Conservation (phyloP, 2,329 filamentous ascomycete genomes). For the Pseudocercospora fijiensis region DNA sequence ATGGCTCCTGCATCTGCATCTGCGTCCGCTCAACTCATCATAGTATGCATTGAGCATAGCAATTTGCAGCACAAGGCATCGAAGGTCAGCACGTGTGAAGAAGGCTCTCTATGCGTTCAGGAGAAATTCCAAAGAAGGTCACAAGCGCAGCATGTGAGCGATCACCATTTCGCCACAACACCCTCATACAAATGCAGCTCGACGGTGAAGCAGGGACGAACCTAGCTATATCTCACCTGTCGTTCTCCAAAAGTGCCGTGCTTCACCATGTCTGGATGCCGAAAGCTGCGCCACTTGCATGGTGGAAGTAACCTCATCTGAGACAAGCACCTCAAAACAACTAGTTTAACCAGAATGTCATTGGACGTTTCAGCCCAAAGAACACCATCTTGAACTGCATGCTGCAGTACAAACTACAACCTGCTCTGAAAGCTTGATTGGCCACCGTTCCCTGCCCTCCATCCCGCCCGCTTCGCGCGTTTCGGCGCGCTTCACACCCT, state of each 20-base stretch:
- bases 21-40: not conserved
- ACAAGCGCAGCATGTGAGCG: conserved; percentile 2
- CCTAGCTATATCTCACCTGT: conserved; percentile 4
- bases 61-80: not conserved
- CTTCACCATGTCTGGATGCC: not conserved
- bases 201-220: not conserved
- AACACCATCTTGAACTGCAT: not conserved
- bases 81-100: not conserved
- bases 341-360: not conserved
- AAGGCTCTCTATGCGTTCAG: not conserved
- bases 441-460: not conserved
- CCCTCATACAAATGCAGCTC: not conserved
- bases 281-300: conserved; percentile 6
- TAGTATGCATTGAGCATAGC: not conserved
- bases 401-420: conserved; percentile 1
- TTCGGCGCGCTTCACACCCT: conserved; percentile 2
- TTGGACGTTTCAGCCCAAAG: conserved; percentile 6
- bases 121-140: not conserved
- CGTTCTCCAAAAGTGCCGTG: not conserved
- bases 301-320: not conserved
- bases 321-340: not conserved
- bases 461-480: not conserved
- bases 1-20: not conserved
- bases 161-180: conserved; percentile 7
- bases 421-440: not conserved